Base-by-base conservation (phyloP, 2,329 filamentous ascomycete genomes). In the Sporothrix pallida region DNA sequence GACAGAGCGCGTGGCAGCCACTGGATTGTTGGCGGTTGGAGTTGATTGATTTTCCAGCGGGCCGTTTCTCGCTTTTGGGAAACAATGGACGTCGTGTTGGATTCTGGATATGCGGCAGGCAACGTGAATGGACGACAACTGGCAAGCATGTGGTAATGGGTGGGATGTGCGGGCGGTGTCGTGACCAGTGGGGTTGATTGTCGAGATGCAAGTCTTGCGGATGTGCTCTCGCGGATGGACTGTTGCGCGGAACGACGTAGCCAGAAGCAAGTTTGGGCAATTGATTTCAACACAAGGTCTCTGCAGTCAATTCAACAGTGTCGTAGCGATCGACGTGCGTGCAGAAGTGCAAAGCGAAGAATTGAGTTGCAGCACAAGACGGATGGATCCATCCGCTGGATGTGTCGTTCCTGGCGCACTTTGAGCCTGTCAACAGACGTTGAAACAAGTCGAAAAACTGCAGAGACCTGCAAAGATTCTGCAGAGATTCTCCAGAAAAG, bases 331-430 rank as follows among this genome's bases (percentile, higher is more conserved):
- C 54, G 15, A 20, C 12, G 42, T 46, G n/a, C 42, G 52, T 20
- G 15, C 31, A 42, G 31, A 37, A 60, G 31, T 37, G 31, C 31
- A 37, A 37, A 37, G 4, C 4, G 31, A 37, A 37, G 31, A 5
- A 37, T 37, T 5, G 31, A 37, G 31, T 37, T 3, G 31, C 31
- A 60, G 31, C 6, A 3, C 44, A 12, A 31, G 17, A 23, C 68
- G 68, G 68, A 70, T 58, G 68, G 50, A 56, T 65, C 46, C 8
- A 65, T 72, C 70, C 70, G 70, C 15, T 6, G 46, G 46, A 46
- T 50, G 65, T 37, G 15, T 52, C 15, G 12, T 48, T 67, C 42
- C 62, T 26, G 31, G 31, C 31, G 7, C 23, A 26, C 23, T 26
- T 26, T 26, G 23, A 26, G 23, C 31, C 5, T 37, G 31, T 5